Base-by-base conservation (phyloP, 768 basidiomycete species). In the Kondoa subrosea region DNA sequence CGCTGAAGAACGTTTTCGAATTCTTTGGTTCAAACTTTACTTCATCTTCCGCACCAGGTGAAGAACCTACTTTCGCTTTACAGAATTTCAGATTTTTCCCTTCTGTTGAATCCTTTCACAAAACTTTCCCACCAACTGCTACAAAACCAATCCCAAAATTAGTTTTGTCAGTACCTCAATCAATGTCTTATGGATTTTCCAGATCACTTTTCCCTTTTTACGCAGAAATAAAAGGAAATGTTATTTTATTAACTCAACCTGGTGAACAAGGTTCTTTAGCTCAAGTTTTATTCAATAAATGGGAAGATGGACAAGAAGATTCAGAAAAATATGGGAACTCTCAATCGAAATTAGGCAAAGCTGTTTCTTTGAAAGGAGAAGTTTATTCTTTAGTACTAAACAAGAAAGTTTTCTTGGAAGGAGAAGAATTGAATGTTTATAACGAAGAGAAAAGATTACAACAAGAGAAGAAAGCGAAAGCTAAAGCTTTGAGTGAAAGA, bases 1-100 rank as follows among this genome's bases (percentile, higher is more conserved):
- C 91, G 74, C 89, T 95, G 30, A 80, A 91, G 68, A 92, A 89
- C 80, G 87, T 97, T 88, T 93, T 95, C 84, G 95, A 97, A 76
- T 97, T 92, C 91, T 84, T 99, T 70, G 95, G 95, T 12, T 93
- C n/a, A 2, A 21, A 57, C 56, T 17, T 60, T 34, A 0, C 1
- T 26, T 15, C 57, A 29, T 30, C 2, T 25, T 3, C 57, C 3
- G 17, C 4, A 60, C 15, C 12, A n/a, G 2, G n/a, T 16, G 2
- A 26, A 14, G 27, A 30, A 32, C 60, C 40, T 34, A 34, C 34
- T 32, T 57, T 33, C 50, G 4, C 4, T 33, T 31, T 69, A 15
- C 17, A 56, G n/a, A 34, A 31, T 12, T n/a, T 67, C 27, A n/a
- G 58, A 14, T 34, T 59, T 33, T 59, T 56, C 34, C 29, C 26